Evolutionary conservation across 371 early-diverging fungal genomes (phyloP).

Genomic region (Cokeromyces recurvatus): DNA sequence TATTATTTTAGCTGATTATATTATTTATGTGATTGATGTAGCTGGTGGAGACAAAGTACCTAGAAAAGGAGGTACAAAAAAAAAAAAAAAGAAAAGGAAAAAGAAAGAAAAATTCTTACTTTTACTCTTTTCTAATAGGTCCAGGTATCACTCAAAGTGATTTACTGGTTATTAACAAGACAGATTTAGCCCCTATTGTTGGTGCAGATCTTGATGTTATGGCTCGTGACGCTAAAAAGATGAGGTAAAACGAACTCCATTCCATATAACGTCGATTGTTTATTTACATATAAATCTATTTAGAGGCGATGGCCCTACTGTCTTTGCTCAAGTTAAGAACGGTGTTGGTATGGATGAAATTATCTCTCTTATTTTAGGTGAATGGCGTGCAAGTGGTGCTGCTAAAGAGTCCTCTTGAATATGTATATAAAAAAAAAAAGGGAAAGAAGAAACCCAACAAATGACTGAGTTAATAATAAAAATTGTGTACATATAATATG

Average conservation of each 20-base stretch:
- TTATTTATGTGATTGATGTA: slow-evolving; percentile 95
- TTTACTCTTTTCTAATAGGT: too few species aligned
- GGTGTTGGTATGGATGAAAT: slow-evolving; percentile 82
- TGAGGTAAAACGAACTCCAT: slow-evolving; percentile 50
- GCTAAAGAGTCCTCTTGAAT: too few species aligned
- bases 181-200: slow-evolving; percentile 83
- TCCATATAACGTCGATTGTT: too few species aligned
- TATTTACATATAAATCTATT: slow-evolving; percentile 5
- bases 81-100: too few species aligned
- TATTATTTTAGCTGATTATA: slow-evolving; percentile 78
- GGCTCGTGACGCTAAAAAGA: slow-evolving; percentile 86
- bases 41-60: slow-evolving; percentile 94
- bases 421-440: too few species aligned
- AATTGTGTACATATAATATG: too few species aligned
- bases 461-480: too few species aligned
- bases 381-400: slow-evolving; percentile 67
- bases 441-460: too few species aligned
- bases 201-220: slow-evolving; percentile 89
- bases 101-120: too few species aligned
- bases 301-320: slow-evolving; percentile 73
- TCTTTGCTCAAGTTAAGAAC: slow-evolving; percentile 87
- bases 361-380: slow-evolving; percentile 72
- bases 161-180: slow-evolving; percentile 91
- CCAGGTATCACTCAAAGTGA: slow-evolving; percentile 95
- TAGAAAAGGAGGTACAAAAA: slow-evolving; percentile 79